These are phyloP conservation scores for Kodamaea plutei DNA, from an alignment of 1,139 yeast species.

Conservation along the genomic window DNA sequence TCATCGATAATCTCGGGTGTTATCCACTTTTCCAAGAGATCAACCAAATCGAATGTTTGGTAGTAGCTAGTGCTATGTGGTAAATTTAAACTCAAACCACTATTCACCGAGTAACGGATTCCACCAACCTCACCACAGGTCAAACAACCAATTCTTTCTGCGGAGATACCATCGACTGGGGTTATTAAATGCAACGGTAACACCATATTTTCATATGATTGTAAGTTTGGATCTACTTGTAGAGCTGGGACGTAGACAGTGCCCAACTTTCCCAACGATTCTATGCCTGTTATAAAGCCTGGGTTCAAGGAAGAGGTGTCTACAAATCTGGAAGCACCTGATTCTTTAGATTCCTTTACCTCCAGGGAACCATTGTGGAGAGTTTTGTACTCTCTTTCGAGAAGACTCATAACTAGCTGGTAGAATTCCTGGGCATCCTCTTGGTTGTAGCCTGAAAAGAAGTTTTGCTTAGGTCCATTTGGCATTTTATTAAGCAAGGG, in stretches of 20 bases:
- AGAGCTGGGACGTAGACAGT: slow-evolving; percentile 65
- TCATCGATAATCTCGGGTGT: slow-evolving; percentile 84
- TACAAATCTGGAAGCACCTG: slow-evolving; percentile 16
- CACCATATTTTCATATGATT: slow-evolving; percentile 34
- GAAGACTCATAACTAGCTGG: slow-evolving; percentile 68
- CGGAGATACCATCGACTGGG: slow-evolving; percentile 86
- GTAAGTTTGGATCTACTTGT: slow-evolving; percentile 66
- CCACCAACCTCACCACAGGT: slow-evolving; percentile 94
- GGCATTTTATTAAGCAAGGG: slow-evolving; percentile 67
- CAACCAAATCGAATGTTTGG: slow-evolving; percentile 47
- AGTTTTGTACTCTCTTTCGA: slow-evolving; percentile 59
- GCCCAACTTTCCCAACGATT: slow-evolving; percentile 53
- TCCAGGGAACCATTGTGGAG: slow-evolving; percentile 8
- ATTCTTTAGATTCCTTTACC: slow-evolving; percentile 12
- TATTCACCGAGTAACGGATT: slow-evolving; percentile 72
- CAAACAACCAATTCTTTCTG: slow-evolving; percentile 84
- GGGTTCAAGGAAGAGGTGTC: slow-evolving; percentile 18
- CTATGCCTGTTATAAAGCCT: slow-evolving; percentile 41
- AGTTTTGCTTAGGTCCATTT: slow-evolving; percentile 71
- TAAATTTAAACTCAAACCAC: slow-evolving; percentile 76
- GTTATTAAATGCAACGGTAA: slow-evolving; percentile 61
- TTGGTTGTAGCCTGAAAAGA: slow-evolving; percentile 80
- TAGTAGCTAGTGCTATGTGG: slow-evolving; percentile 32
- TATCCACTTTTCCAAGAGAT: slow-evolving; percentile 66
- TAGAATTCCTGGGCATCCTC: slow-evolving; percentile 95